These are phyloP conservation scores for Thelonectria blattea DNA, from an alignment of 2,329 filamentous ascomycete species.

Conservation along the genomic window DNA sequence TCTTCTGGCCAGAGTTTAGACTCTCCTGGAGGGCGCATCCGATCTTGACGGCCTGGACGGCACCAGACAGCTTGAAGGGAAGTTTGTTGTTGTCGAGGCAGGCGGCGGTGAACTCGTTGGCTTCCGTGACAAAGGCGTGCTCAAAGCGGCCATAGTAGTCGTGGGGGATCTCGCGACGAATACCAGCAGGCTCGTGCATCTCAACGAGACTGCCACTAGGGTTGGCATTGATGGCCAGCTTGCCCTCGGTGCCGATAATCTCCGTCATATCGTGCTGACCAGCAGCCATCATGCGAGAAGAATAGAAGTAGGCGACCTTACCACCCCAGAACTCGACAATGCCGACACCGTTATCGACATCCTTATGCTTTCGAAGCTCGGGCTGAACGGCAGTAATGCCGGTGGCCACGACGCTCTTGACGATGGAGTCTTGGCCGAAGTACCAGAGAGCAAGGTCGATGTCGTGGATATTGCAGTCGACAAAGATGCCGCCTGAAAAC, in stretches of 20 bases:
- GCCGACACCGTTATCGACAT: constrained; percentile 49
- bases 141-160: constrained; percentile 70
- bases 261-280: constrained; percentile 73
- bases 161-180: constrained; percentile 65
- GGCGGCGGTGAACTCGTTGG: constrained; percentile 66
- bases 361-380: constrained; percentile 41
- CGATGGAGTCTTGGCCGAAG: constrained; percentile 41
- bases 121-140: constrained; percentile 67
- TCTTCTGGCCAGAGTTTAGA: constrained; percentile 61
- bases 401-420: constrained; percentile 41
- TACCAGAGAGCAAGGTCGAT: constrained; percentile 53
- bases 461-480: constrained; percentile 74
- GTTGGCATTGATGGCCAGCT: constrained; percentile 65
- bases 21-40: constrained; percentile 66
- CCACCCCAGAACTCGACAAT: constrained; percentile 71
- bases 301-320: constrained; percentile 70
- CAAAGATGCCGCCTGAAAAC: constrained; percentile 71
- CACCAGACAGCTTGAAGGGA: constrained; percentile 63
- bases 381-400: constrained; percentile 43
- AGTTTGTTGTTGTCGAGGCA: constrained; percentile 62
- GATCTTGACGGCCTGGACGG: constrained; percentile 66
- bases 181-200: constrained; percentile 53
- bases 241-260: constrained; percentile 71
- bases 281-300: constrained; percentile 71
- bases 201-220: constrained; percentile 62